Percentiles rank a stretch among this genome's conserved stretches.
phyloP scores from a whole-genome alignment of 2,329 filamentous ascomycete genomes.

The Neopestalotiopsis sp. region DNA sequence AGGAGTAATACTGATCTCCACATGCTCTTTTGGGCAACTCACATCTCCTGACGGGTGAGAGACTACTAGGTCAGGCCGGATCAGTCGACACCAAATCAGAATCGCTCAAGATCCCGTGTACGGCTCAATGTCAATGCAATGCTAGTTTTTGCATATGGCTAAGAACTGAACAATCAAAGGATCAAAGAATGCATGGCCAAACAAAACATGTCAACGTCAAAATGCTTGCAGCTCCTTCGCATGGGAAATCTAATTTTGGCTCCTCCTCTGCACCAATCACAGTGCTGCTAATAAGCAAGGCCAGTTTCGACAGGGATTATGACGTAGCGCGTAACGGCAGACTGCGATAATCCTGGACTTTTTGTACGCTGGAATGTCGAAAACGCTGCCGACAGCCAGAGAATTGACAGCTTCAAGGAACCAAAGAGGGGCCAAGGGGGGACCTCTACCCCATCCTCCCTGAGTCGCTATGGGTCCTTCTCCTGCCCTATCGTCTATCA shows the following conservation, averaged over 20 bases:
- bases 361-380: neutral
- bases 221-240: neutral
- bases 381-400: neutral
- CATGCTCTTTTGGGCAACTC: neutral
- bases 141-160: no score
- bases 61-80: no score
- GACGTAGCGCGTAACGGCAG: neutral
- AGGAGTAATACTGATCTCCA: neutral
- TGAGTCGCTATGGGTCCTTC: neutral
- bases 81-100: no score
- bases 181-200: neutral
- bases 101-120: no score
- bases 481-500: neutral
- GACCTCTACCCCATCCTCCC: no score
- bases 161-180: no score
- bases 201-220: neutral
- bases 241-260: slow-evolving; percentile 1
- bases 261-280: neutral
- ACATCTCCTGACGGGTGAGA: neutral
- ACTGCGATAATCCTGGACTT: slow-evolving; percentile 3
- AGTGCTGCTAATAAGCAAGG: neutral
- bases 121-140: no score
- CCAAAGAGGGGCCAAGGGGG: neutral
- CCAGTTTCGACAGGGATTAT: neutral
- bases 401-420: neutral